Evolutionary conservation across 805 yeast genomes (phyloP), one percentile per base, ranked within the genome.

Genomic region (Lachancea lanzarotensis): DNA sequence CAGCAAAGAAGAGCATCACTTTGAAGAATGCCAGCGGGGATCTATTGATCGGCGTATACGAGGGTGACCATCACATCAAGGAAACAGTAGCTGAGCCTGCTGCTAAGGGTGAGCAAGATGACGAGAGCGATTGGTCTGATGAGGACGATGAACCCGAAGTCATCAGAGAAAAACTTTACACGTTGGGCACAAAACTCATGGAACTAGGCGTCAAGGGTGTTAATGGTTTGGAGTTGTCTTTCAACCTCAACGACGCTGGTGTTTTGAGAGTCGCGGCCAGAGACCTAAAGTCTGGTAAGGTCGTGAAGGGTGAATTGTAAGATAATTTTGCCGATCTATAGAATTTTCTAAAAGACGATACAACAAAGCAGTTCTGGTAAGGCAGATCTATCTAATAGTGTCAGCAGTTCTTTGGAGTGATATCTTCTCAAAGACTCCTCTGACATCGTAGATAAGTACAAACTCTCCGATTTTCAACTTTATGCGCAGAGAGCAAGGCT

Each of bases 91-190:
- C 87, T 37, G 96, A 86, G 68, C 71, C 75, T 51, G 65, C 66
- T 43, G 76, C 82, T 42, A 76, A 73, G 60, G 76, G 73, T 42
- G 76, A 66, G 50, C 77, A 72, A 30, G 75, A 71, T 36, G 75
- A 71, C 44, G 74, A 70, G 55, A 65, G 67, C 43, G 76, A 72
- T 59, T 71, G 74, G 68, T 68, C 72, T 31, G 77, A 73, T 49
- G 73, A 68, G 49, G 96, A 88, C 57, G 95, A 86, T 53, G 97
- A 90, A 72, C 96, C 96, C 53, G 96, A 90, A 68, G 74, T 87
- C 62, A 70, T 79, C 52, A 82, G 80, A 68, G 85, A 80, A 70
- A 83, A 83, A 52, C 81, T 79, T 38, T 81, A 79, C 72, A 76
- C 76, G 60, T 78, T 89, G 51, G 87, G 88, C 52, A 74, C 78